Conservation (phyloP, 1,284 basidiomycete genomes). For the Ustilago hordei region DNA sequence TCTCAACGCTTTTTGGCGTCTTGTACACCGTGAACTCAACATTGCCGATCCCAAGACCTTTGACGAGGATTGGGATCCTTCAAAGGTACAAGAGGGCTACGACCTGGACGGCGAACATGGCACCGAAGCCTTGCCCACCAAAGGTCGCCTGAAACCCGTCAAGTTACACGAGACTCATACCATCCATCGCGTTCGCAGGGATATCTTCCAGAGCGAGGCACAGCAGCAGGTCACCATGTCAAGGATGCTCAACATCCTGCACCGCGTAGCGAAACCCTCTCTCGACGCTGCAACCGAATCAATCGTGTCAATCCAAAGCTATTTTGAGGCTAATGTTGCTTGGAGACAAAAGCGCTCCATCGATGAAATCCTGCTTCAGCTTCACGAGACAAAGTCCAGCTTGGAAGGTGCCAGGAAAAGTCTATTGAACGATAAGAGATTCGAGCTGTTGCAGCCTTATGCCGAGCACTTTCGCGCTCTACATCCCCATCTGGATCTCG, state of each 20-base stretch:
- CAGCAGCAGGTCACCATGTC: slow-evolving; percentile 71
- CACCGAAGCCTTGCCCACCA: slow-evolving; percentile 62
- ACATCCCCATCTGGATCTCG: slow-evolving; percentile 40
- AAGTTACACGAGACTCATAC: slow-evolving; percentile 64
- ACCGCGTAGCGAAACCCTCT: slow-evolving; percentile 67
- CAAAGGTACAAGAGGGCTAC: slow-evolving; percentile 24
- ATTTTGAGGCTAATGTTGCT: slow-evolving; percentile 63
- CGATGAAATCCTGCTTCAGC: slow-evolving; percentile 43
- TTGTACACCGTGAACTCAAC: slow-evolving; percentile 29
- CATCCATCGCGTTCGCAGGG: slow-evolving; percentile 68
- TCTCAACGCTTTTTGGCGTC: slow-evolving; percentile 45
- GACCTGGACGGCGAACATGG: slow-evolving; percentile 55
- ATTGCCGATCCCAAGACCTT: slow-evolving; percentile 26
- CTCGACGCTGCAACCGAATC: slow-evolving; percentile 69
- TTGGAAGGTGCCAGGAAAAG: slow-evolving; percentile 22
- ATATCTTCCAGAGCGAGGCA: slow-evolving; percentile 70
- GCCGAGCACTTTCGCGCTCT: slow-evolving; percentile 43
- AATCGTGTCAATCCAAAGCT: slow-evolving; percentile 69
- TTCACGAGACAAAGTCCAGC: slow-evolving; percentile 70
- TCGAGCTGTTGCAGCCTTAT: slow-evolving; percentile 73
- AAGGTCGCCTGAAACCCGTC: slow-evolving; percentile 62
- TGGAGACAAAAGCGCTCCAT: slow-evolving; percentile 51
- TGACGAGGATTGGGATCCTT: slow-evolving; percentile 22
- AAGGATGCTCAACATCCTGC: slow-evolving; percentile 74
- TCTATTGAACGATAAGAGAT: slow-evolving; percentile 71